Conservation (phyloP, 164 flowering plant genomes). For the Nymphaea colorata region DNA sequence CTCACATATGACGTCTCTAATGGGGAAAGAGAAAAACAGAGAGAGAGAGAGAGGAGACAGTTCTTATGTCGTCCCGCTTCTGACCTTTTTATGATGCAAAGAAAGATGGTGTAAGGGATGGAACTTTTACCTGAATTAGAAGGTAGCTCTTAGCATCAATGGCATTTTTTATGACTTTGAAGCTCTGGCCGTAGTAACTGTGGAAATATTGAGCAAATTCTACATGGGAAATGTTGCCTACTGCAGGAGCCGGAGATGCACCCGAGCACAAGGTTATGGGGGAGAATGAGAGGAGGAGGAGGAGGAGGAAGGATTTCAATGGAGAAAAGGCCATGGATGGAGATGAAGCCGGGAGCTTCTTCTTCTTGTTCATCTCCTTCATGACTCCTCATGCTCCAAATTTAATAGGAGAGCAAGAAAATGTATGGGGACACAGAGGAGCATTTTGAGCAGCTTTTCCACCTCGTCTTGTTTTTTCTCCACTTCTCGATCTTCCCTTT, state of each 20-base stretch:
- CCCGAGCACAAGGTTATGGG: background rate
- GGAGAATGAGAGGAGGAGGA: background rate
- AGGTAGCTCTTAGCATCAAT: slow-evolving; percentile 83
- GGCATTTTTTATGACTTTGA: slow-evolving; percentile 88
- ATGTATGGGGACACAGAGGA: background rate
- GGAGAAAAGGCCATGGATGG: background rate
- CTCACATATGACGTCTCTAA: background rate
- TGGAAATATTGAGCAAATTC: slow-evolving; percentile 66
- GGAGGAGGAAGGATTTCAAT: slow-evolving; percentile 4
- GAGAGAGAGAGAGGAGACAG: background rate
- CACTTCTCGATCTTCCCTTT: too few relatives aligned
- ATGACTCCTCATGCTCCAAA: background rate
- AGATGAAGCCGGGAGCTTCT: background rate
- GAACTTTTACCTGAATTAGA: slow-evolving; percentile 63
- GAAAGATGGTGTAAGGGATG: background rate
- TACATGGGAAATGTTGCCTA: slow-evolving; percentile 46
- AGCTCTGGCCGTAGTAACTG: slow-evolving; percentile 80
- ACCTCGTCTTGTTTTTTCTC: background rate
- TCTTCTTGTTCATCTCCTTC: background rate
- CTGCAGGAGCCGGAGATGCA: slow-evolving; percentile 12
- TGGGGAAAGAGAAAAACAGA: background rate
- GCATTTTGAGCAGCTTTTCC: background rate
- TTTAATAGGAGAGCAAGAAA: background rate
- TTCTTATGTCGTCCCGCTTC: background rate
- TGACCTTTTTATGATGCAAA: background rate